Base-by-base conservation (phyloP, 148 eudicot species). In the Polygonum aviculare region DNA sequence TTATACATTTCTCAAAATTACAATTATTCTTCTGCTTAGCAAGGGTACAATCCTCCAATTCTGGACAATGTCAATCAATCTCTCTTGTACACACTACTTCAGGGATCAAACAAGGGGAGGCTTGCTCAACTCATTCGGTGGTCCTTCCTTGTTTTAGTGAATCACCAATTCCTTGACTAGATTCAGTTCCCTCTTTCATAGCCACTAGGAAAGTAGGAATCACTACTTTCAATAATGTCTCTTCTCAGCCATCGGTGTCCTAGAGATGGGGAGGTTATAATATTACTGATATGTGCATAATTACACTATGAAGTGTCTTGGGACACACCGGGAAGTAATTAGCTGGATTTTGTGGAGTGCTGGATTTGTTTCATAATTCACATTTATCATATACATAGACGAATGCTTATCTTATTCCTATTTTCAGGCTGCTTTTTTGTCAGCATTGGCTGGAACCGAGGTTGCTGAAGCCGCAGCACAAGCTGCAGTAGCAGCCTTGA, bases 371-470 rank as follows among this genome's bases (percentile, higher is more conserved):
- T 31, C 36, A 63, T 63, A 31, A 63, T 31, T 31, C 69, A 33
- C 14, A 11, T 63, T 9, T 40, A 41, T 75, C 40, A 16, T 19
- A 11, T 67, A 11, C 36, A 55, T 10, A 0, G 5, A 57, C 19
- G 35, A 38, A 14, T 60, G 45, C 38, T 62, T 26, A 77, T 31
- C 69, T 76, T 71, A 40, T 79, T 41, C 70, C 38, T 80, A 74
- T 79, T 79, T 48, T 73, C 85, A 95, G 98, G 98, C 94, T 79
- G 94, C 98, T 70, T 96, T 96, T 81, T 84, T 93, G 77, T 93
- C 98, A 12, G 92, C 94, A 59, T 83, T 96, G 84, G 99, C 88
- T 79, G 99, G 99, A 75, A 83, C 78, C 49, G 94, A 93, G 80
- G 90, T 87, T 76, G 88, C 98, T 19, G 94, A 96, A 90, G 88